Base-by-base conservation (phyloP, 768 basidiomycete genomes). In the Lyophyllum shimeji region DNA sequence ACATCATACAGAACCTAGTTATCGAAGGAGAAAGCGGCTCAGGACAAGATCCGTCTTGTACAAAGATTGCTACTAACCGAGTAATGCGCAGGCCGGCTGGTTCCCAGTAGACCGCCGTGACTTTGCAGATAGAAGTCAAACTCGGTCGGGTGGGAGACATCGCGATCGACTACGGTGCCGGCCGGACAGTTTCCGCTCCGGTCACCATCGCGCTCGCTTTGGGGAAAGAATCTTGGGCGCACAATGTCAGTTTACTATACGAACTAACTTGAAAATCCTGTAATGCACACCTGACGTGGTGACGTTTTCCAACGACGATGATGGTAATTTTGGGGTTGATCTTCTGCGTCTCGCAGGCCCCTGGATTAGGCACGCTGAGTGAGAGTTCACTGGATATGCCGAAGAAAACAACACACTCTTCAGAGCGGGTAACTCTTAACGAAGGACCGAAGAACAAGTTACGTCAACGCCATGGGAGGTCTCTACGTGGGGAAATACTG, bases 101-200 rank as follows among this genome's bases (percentile, higher is more conserved):
- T 93, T 6, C 91, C 91, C 3, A 91, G 75, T 1, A 93, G 71
- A 7, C 89, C 91, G 1, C 82, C 88, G 54, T 93, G 91, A 52
- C 85, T 87, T 63, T 85, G 85, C 8, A 93, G 73, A 60, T 90
- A 92, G 69, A 84, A 93, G 62, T 93, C 91, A 33, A 87, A 85
- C 55, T 91, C 88, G 1, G 82, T 79, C 0, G 89, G 88, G 61
- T 89, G 86, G 0, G 82, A 78, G 42, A 91, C 82, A 3, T 83
- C 85, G 2, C 75, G 75, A 64, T 93, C 91, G 21, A 91, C 80
- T 15, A 93, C 88, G 0, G 89, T 89, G 6, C 91, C 91, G 0
- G 91, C 89, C 1, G 77, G 82, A 63, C 84, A 86, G 62, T 93
- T 93, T 1, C 86, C 87, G 54, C 83, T 87, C 53, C 74, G 76